phyloP scores from a whole-genome alignment of 1,284 basidiomycete species.

The Amylostereum areolatum region DNA sequence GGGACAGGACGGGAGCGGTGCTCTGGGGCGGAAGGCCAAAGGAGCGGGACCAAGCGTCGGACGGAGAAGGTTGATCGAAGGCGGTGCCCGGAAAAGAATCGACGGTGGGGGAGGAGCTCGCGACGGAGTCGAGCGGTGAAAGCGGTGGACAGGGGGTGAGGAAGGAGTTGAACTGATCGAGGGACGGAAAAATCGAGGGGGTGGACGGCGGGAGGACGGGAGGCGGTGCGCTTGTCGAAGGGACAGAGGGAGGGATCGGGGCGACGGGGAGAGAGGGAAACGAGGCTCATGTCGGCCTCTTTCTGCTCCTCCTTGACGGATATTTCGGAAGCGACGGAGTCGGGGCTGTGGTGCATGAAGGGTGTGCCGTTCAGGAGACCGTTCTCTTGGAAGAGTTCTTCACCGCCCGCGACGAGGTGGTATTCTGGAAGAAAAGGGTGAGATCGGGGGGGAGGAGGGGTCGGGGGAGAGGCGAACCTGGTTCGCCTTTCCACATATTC shows the following conservation, averaged over 20 bases:
- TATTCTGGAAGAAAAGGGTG: conserved; percentile 41
- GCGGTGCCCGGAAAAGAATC: conserved; percentile 6
- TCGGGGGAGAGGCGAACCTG: conserved; percentile 37
- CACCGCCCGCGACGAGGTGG: conserved; percentile 65
- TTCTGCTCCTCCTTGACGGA: conserved; percentile 13
- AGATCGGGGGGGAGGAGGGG: conserved; percentile 13
- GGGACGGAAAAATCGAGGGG: conserved; percentile 6
- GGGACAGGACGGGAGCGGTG: conserved; percentile 11
- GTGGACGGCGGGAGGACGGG: too few species aligned
- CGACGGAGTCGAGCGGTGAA: not conserved
- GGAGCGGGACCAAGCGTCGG: not conserved
- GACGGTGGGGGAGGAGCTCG: conserved; percentile 7
- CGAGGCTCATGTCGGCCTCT: conserved; percentile 7
- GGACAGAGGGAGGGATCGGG: not conserved
- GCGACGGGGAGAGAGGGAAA: conserved; percentile 2
- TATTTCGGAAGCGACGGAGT: conserved; percentile 6
- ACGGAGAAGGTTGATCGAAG: conserved; percentile 2
- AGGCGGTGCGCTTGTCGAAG: too few species aligned
- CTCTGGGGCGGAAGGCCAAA: conserved; percentile 1
- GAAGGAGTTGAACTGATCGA: conserved; percentile 21
- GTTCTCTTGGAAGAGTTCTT: conserved; percentile 57
- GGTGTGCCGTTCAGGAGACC: conserved; percentile 30
- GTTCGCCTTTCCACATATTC: conserved; percentile 81
- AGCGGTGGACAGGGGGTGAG: conserved; percentile 2
- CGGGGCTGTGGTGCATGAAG: conserved; percentile 7